phyloP scores from a whole-genome alignment of 768 basidiomycete genomes.

The Leccinellum luteum region DNA sequence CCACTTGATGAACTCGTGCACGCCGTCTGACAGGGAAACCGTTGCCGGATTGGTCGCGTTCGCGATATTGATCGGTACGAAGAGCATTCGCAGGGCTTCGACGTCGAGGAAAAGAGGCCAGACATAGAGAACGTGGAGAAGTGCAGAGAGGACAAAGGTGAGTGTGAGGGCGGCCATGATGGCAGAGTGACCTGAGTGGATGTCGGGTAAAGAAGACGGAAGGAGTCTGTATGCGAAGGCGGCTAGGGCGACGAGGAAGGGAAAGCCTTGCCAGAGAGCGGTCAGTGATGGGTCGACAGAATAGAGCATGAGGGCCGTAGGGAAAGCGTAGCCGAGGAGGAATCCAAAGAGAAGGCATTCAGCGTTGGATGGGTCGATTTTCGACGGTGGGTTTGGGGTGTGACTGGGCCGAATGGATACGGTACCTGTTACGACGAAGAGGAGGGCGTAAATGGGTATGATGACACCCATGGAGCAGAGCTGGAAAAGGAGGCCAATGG shows the following conservation, averaged over 20 bases:
- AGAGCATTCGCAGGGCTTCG: constrained; percentile 4
- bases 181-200: constrained; percentile 20
- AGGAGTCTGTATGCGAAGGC: constrained; percentile 38
- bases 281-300: constrained; percentile 43
- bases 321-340: constrained; percentile 43
- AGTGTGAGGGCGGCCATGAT: constrained; percentile 17
- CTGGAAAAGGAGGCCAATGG: constrained; percentile 43
- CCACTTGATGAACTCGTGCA: constrained; percentile 49
- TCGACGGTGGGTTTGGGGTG: constrained; percentile 13
- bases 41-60: not conserved
- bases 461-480: constrained; percentile 39
- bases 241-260: constrained; percentile 43
- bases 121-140: constrained; percentile 28
- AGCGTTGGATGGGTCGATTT: constrained; percentile 43
- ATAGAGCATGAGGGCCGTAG: constrained; percentile 44
- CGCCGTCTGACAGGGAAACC: constrained; percentile 7
- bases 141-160: constrained; percentile 21
- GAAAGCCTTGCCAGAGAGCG: constrained; percentile 55
- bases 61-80: constrained; percentile 9
- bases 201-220: constrained; percentile 17
- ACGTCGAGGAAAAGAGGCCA: constrained; percentile 12
- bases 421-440: constrained; percentile 41
- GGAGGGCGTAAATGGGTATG: constrained; percentile 48
- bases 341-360: constrained; percentile 52
- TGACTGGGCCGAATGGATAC: constrained; percentile 7